Base-by-base conservation (phyloP, 2,329 filamentous ascomycete genomes). In the Sporothrix globosa region DNA sequence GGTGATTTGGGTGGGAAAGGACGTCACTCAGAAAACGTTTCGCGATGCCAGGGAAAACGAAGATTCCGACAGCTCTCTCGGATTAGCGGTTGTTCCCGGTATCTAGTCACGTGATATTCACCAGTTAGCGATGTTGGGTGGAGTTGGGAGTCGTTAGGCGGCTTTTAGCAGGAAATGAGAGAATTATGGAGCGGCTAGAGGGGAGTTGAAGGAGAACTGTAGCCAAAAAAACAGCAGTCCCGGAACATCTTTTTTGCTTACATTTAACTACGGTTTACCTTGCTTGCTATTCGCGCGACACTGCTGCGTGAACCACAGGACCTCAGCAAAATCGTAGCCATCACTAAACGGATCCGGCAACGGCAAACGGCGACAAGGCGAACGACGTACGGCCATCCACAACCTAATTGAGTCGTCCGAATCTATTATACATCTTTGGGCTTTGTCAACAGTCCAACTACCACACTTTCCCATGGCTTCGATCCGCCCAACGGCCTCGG, bases 401-500 rank as follows among this genome's bases (percentile, higher is more conserved):
- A 17, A 27, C 7, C 13, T 21, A 41, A 53, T 54, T 58, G n/a
- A 58, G 19, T 30, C 50, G 21, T 11, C 52, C 44, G 9, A 24
- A 19, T 61, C 46, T 9, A 39, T 69, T 41, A 19, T 41, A 7
- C 61, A 1, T 44, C 11, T 53, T 10, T 24, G 19, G 30, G 10
- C 41, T 50, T n/a, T 48, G 24, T 4, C 11, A 19, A 5, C 5
- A 48, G 17, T 14, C 44, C 44, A 48, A 48, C 19, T 17, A 30
- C 65, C 53, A 67, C 61, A 50, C 68, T 44, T 24, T 30, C 24
- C 4, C 46, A 92, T 92, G 91, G 87, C 89, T 74, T 85, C 91
- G 73, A 82, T 92, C 79, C 85, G 90, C 81, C 81, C 86, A 58
- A 84, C 84, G 72, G 80, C 82, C 73, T 81, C 83, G 73, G 82